A percentile compares a stretch with the other conserved stretches of the same genome.
These are phyloP conservation scores for Cucurbita pepo DNA, from an alignment of 306 rosid species.

Conservation along the genomic window DNA sequence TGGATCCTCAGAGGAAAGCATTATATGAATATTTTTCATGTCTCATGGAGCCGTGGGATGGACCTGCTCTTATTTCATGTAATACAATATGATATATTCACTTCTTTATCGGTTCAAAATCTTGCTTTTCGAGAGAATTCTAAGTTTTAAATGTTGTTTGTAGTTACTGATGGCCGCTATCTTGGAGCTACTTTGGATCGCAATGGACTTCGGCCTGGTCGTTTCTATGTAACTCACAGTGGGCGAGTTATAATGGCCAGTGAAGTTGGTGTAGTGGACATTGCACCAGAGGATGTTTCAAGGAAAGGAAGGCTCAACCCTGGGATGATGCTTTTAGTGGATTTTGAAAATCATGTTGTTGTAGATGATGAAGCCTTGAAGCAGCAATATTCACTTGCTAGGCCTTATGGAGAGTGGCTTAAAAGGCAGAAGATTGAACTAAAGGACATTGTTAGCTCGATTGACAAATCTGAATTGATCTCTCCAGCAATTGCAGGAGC, in stretches of 20 bases:
- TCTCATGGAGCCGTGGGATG: conserved; percentile 99
- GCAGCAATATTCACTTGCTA: conserved; percentile 74
- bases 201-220: conserved; percentile 94
- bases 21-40: conserved; percentile 86
- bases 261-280: conserved; percentile 97
- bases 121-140: neutral
- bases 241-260: conserved; percentile 97
- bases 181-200: conserved; percentile 98
- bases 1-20: conserved; percentile 67
- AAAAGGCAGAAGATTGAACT: conserved; percentile 77
- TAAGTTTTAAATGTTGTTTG: neutral
- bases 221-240: conserved; percentile 88
- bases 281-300: conserved; percentile 73
- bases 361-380: conserved; percentile 92
- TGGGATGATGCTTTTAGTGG: conserved; percentile 98
- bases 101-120: neutral
- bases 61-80: conserved; percentile 99
- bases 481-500: conserved; percentile 69
- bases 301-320: conserved; percentile 96
- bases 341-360: conserved; percentile 82
- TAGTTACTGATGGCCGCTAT: conserved; percentile 97
- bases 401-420: conserved; percentile 91
- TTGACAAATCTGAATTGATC: conserved; percentile 43
- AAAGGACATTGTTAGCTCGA: conserved; percentile 58
- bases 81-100: conserved; percentile 1